Base-by-base conservation (phyloP, 768 basidiomycete genomes). In the Mycena vulgaris region DNA sequence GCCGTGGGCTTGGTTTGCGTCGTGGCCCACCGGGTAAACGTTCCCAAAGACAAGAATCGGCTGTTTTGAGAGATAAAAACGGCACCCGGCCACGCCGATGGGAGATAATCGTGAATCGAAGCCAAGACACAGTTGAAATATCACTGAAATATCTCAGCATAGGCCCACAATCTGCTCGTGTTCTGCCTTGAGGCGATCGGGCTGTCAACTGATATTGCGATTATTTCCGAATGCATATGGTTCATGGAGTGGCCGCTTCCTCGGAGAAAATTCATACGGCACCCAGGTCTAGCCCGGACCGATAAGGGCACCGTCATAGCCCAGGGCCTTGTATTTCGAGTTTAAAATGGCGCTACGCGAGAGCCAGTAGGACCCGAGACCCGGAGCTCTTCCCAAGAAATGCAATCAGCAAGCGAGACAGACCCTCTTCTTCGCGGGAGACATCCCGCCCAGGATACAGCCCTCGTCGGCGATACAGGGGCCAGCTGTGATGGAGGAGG, bases 131-230 rank as follows among this genome's bases (percentile, higher is more conserved):
- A 7, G 6, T 7, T 30, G 27, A 40, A 31, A 35, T 48, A 31
- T 53, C 51, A 48, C 30, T 53, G 33, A 39, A 48, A 53, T 62
- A 63, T 68, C 66, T 65, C 66, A 72, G 68, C 57, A 73, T 73
- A 73, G 71, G 5, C 39, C 45, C 35, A 25, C 5, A 57, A 73
- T 67, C 72, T 73, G 45, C 72, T 79, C 82, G 83, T 84, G 83
- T 85, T 83, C 75, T 82, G 86, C 87, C 87, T 87, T 83, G 85
- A 87, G 87, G 87, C 80, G 78, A 80, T 81, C 70, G 80, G 73
- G 52, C 31, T 71, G 70, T 71, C 70, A 71, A 61, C 35, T 66
- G 69, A 66, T 70, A 66, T 45, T 61, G 64, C 45, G 53, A 62
- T 47, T 35, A 66, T 37, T 63, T 30, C 64, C 25, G 52, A 73